Conservation (phyloP, 345 rosid species). For the Aquilaria sinensis region DNA sequence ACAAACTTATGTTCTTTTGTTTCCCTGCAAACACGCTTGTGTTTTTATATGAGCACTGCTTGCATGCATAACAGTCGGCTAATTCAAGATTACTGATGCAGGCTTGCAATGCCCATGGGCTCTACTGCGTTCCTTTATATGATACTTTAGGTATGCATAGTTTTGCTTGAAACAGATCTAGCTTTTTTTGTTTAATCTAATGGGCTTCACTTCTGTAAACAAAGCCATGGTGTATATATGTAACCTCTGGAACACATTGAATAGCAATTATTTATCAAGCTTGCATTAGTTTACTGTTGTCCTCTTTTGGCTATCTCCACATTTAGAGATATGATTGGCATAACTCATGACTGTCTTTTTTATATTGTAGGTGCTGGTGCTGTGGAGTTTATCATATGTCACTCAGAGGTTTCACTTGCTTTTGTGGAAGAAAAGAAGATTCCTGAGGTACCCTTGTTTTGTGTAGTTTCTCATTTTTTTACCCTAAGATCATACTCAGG, state of each 20-base stretch:
- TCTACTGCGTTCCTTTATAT: constrained; percentile 90
- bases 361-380: constrained; percentile 78
- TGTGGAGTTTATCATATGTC: constrained; percentile 77
- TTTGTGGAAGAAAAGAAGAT: constrained; percentile 90
- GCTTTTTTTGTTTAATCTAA: neutral
- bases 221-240: neutral
- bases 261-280: no score
- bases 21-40: no score
- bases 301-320: neutral
- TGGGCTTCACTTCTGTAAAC: neutral
- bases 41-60: neutral
- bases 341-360: constrained; percentile 6
- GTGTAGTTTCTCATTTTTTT: neutral
- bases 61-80: neutral
- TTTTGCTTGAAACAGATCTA: neutral
- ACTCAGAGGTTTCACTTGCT: constrained; percentile 82
- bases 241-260: neutral
- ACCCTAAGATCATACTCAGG: neutral
- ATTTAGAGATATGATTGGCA: neutral
- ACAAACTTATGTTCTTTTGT: no score
- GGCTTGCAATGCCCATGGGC: constrained; percentile 99
- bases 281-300: no score
- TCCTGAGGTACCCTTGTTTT: constrained; percentile 51
- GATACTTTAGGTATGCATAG: constrained; percentile 81
- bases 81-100: constrained; percentile 28